phyloP scores from a whole-genome alignment of 2,329 filamentous ascomycete genomes.

The Fusarium torulosum region DNA sequence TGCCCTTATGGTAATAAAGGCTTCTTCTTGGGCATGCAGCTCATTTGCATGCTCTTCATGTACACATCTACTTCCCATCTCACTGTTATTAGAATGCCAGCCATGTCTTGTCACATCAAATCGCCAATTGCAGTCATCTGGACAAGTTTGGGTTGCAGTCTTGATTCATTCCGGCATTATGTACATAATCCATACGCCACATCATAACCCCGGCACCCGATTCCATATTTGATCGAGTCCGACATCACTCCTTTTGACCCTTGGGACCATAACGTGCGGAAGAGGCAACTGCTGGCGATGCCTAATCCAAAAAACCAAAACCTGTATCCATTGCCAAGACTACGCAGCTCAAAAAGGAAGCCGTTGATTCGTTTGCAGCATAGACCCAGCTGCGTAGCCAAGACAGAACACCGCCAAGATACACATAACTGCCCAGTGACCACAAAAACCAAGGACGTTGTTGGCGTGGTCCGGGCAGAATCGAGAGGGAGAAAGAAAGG shows the following conservation, averaged over 20 bases:
- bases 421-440: constrained; percentile 19
- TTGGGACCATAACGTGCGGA: constrained; percentile 34
- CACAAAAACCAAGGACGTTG: constrained; percentile 22
- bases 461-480: constrained; percentile 14
- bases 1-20: constrained; percentile 40
- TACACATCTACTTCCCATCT: not conserved
- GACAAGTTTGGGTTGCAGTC: constrained; percentile 26
- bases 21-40: constrained; percentile 32
- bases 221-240: constrained; percentile 31
- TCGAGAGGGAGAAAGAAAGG: constrained; percentile 14
- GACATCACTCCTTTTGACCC: constrained; percentile 41
- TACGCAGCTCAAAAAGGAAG: constrained; percentile 15
- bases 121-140: not conserved
- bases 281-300: constrained; percentile 32
- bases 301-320: constrained; percentile 40
- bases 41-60: constrained; percentile 31
- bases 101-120: not conserved
- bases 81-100: not conserved
- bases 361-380: constrained; percentile 3
- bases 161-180: constrained; percentile 50
- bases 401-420: constrained; percentile 19
- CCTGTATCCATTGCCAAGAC: constrained; percentile 30
- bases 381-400: constrained; percentile 21
- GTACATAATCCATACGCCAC: constrained; percentile 48
- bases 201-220: constrained; percentile 43